Evolutionary conservation across 1,284 basidiomycete species (phyloP), one percentile per base, ranked within the genome.

Genomic region (Apiotrichum brassicae): DNA sequence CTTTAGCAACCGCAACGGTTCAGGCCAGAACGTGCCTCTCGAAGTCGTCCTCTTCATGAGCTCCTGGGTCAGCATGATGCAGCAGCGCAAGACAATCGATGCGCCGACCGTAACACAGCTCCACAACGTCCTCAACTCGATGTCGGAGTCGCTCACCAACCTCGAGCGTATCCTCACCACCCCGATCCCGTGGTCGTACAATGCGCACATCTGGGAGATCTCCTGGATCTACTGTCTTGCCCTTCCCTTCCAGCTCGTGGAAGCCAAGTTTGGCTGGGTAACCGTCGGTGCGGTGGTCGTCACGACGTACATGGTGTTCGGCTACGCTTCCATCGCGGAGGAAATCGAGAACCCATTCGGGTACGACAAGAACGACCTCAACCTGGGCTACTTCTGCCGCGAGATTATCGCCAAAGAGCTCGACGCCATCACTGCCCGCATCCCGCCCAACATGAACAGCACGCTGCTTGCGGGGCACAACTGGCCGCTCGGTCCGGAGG

Each of bases 111-210:
- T 76, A 24, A 84, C 79, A 59, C 66, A 73, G n/a, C 70, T 87
- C 19, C 52, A 84, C 0, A 61, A 59, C 3, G 62, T 79, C 1
- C 64, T 86, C 8, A 78, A 77, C 57, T 76, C 78, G 55, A 77
- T 87, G 36, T 79, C 81, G 4, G 84, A 87, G 46, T 79, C 82
- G 16, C 71, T 87, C 36, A 83, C 82, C 7, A 81, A 81, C 6
- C 75, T 87, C 4, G 85, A 88, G 64, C 76, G 85, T 37, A 86
- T 87, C 56, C 73, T 87, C 13, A 86, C 85, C 0, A 87, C 84
- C 0, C 85, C 85, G 1, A 86, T 88, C 40, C 86, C 85, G 1
- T 87, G 85, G 72, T 85, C 82, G 77, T 86, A 70, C 56, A 58
- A 70, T 81, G 68, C 68, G 11, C 69, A 70, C 52, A 72, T 72